phyloP scores from a whole-genome alignment of 1,139 yeast species.

The Protomyces gravidus region DNA sequence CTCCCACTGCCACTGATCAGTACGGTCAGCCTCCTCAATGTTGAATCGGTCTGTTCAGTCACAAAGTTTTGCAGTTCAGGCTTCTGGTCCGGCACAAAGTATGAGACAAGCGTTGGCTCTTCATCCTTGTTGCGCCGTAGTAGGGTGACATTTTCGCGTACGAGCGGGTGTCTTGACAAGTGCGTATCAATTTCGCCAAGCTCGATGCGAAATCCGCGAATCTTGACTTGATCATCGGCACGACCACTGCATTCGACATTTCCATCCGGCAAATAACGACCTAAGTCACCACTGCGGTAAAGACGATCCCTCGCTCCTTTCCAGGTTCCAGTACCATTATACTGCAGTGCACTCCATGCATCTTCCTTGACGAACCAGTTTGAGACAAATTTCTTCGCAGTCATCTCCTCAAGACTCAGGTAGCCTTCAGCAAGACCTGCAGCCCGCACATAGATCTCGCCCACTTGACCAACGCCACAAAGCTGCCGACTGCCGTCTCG shows the following conservation, averaged over 20 bases:
- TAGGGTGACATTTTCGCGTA: constrained; percentile 31
- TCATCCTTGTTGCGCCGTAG: constrained; percentile 78
- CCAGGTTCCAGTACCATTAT: constrained; percentile 47
- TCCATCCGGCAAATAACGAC: constrained; percentile 94
- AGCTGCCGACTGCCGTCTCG: constrained; percentile 79
- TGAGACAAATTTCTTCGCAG: constrained; percentile 76
- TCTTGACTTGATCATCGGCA: constrained; percentile 98
- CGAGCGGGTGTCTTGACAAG: constrained; percentile 48
- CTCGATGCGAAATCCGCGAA: constrained; percentile 97
- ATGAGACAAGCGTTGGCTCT: constrained; percentile 86
- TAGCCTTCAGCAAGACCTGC: constrained; percentile 97
- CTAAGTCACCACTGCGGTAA: constrained; percentile 95
- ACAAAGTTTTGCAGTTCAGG: constrained; percentile 47
- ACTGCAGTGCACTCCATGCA: constrained; percentile 37
- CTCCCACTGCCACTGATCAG: constrained; percentile 93
- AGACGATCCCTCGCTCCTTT: constrained; percentile 90
- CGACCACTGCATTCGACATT: constrained; percentile 96
- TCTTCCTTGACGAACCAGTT: constrained; percentile 73
- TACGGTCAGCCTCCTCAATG: constrained; percentile 43
- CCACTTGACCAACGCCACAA: constrained; percentile 98
- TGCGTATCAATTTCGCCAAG: constrained; percentile 97
- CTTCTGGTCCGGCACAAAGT: constrained; percentile 77
- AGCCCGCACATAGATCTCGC: constrained; percentile 96
- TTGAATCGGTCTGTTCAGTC: constrained; percentile 38
- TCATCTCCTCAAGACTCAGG: constrained; percentile 82